Evolutionary conservation across 352 stramenopile genomes (phyloP), one percentile per base, ranked within the genome.

Genomic region (Phytophthora macrochlamydospora): DNA sequence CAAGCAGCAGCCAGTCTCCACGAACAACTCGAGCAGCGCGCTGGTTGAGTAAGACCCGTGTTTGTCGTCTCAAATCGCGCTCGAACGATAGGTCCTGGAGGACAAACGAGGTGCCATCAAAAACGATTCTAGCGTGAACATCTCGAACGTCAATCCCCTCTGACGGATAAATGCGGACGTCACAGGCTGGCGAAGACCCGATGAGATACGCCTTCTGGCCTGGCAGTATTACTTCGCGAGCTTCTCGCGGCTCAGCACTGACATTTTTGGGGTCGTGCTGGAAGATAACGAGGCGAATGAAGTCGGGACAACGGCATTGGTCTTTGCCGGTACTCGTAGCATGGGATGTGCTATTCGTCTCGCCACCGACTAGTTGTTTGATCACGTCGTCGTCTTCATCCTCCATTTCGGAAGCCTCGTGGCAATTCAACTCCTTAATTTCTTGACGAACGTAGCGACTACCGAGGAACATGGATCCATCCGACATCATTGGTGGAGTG

Each of bases 1-100:
- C 84, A 42, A 92, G 65, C 18, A 91, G 60, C 24, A 92, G 43
- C 58, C 67, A 86, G 52, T 91, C 84, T 13, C 84, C 82, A 7
- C 84, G 79, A 1, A 71, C 78, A 50, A 92, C 58, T 13, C 73
- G 76, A 2, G 81, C 88, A 2, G 81, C 72, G 29, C 54, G 51
- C 14, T 81, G 67, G 6, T 68, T 61, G 3, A 91, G 67, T 49
- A 73, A 48, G 0, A 92, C 73, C 14, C 84, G 82, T 0, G 82
- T 91, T 60, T 87, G 80, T 13, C 68, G 72, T 14, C 58, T 63
- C 42, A 75, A 76, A 18, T 90, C 86, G 1, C 76, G 71, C 44
- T 92, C 80, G 56, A 92, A 91, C 6, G 82, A 90, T 14, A 92
- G 61, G 31, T 92, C 84, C 56, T 92, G 76, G 7, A 92, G 63